phyloP scores from a whole-genome alignment of 2,329 filamentous ascomycete genomes.

The Ophiobolus disseminans region DNA sequence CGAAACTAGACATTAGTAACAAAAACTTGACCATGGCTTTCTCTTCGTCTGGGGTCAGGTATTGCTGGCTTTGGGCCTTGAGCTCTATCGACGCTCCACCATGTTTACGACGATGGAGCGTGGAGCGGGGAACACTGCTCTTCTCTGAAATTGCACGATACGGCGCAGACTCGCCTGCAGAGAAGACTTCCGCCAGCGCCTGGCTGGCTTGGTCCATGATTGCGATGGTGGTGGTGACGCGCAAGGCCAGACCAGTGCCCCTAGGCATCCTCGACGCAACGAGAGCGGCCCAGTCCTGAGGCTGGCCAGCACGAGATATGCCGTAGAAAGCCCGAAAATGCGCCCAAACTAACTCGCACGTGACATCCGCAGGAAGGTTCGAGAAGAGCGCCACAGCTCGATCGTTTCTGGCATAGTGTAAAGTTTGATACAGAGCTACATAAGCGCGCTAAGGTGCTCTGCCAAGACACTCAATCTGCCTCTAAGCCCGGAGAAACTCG shows the following conservation, averaged over 20 bases:
- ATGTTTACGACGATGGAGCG: conserved; percentile 28
- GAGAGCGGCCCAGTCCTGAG: background rate
- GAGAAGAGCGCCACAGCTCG: too few relatives aligned
- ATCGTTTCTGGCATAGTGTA: too few relatives aligned
- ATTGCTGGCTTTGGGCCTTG: conserved; percentile 38
- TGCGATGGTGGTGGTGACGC: background rate
- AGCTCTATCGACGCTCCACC: conserved; percentile 16
- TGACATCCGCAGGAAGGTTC: too few relatives aligned
- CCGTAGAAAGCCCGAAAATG: background rate
- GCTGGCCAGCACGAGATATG: background rate
- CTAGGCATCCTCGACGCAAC: background rate
- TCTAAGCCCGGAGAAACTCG: background rate
- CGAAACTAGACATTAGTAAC: conserved; percentile 22
- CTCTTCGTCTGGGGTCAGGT: conserved; percentile 37
- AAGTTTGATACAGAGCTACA: too few relatives aligned
- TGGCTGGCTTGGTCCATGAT: conserved; percentile 8
- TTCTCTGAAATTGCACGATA: conserved; percentile 5
- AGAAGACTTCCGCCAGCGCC: conserved; percentile 17
- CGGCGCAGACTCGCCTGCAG: conserved; percentile 1
- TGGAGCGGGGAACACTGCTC: conserved; percentile 27
- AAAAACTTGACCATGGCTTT: conserved; percentile 30
- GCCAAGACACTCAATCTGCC: too few relatives aligned
- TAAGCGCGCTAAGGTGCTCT: too few relatives aligned
- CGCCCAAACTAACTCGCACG: background rate
- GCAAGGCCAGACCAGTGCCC: conserved; percentile 1